phyloP scores from a whole-genome alignment of 2,329 filamentous ascomycete genomes.

The Didymella pinodella region DNA sequence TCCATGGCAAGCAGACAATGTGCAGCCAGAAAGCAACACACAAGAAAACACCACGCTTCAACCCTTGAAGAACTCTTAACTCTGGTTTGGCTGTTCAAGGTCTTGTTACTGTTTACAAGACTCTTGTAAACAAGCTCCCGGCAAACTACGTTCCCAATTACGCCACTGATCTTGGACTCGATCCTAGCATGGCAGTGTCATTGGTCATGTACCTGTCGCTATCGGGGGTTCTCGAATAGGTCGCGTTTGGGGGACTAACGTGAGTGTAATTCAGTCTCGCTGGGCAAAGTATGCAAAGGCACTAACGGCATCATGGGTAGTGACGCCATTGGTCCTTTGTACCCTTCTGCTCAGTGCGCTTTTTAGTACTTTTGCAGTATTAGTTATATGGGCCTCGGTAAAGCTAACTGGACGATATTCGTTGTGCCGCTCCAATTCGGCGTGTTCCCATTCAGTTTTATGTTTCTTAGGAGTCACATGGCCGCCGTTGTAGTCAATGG shows the following conservation, averaged over 20 bases:
- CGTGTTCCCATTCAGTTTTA: constrained; percentile 6
- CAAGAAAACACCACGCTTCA: not conserved
- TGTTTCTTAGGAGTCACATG: constrained; percentile 6
- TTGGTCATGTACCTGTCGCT: constrained; percentile 4
- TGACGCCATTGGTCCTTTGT: constrained; percentile 7
- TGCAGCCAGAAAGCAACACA: not conserved
- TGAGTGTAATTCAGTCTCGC: not conserved
- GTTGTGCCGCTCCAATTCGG: constrained; percentile 2
- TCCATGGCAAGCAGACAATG: not conserved
- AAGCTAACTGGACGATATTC: constrained; percentile 3
- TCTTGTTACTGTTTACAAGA: not conserved
- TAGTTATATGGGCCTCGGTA: constrained; percentile 4
- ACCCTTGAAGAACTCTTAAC: not conserved
- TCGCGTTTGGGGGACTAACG: not conserved
- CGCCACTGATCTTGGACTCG: constrained; percentile 3
- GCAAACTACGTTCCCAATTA: constrained; percentile 6
- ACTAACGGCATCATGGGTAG: not conserved
- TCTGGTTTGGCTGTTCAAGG: not conserved
- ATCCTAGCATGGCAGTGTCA: not conserved
- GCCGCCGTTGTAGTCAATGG: not conserved
- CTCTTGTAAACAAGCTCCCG: constrained; percentile 1
- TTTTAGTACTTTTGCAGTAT: not conserved
- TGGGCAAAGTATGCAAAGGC: no score
- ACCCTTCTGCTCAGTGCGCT: constrained; percentile 5
- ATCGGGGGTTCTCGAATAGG: not conserved